A percentile compares a stretch with the other conserved stretches of the same genome.
phyloP scores from a whole-genome alignment of 2,329 filamentous ascomycete genomes.

The Phoma sp. region DNA sequence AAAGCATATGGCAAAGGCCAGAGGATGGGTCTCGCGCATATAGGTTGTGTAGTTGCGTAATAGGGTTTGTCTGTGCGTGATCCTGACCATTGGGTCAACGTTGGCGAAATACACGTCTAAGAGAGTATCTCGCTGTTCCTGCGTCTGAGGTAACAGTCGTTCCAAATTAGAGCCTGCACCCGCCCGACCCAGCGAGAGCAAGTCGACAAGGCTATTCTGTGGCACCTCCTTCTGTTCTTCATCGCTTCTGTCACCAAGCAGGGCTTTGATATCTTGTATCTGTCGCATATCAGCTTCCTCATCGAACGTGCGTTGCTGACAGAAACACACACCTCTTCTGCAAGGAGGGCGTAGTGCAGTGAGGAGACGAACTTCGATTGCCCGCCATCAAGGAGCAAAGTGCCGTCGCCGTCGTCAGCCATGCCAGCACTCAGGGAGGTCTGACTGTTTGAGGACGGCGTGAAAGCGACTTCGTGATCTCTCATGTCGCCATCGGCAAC shows the following conservation, averaged over 20 bases:
- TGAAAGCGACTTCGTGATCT: constrained; percentile 30
- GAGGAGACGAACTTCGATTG: constrained; percentile 50
- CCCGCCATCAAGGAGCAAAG: constrained; percentile 44
- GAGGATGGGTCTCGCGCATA: constrained; percentile 38
- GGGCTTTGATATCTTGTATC: constrained; percentile 49
- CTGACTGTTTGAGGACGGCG: constrained; percentile 43
- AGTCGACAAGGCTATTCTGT: constrained; percentile 38
- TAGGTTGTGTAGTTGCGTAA: constrained; percentile 37
- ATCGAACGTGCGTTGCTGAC: not conserved
- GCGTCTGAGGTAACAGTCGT: constrained; percentile 36
- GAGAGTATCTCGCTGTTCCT: constrained; percentile 41
- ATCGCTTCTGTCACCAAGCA: constrained; percentile 42
- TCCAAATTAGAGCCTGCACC: constrained; percentile 34
- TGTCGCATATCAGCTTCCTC: constrained; percentile 11
- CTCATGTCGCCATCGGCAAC: constrained; percentile 28
- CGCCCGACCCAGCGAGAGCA: constrained; percentile 42
- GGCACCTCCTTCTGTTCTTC: constrained; percentile 38
- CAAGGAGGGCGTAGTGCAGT: constrained; percentile 48
- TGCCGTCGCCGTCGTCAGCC: constrained; percentile 45
- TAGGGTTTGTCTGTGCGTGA: constrained; percentile 44
- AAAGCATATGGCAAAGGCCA: constrained; percentile 46
- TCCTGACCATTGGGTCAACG: constrained; percentile 47
- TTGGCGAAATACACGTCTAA: constrained; percentile 44
- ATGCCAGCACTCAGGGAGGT: constrained; percentile 44
- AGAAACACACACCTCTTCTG: constrained; percentile 42